Evolutionary conservation across 345 rosid genomes (phyloP), one percentile per base, ranked within the genome.

Genomic region (Viola odorata): DNA sequence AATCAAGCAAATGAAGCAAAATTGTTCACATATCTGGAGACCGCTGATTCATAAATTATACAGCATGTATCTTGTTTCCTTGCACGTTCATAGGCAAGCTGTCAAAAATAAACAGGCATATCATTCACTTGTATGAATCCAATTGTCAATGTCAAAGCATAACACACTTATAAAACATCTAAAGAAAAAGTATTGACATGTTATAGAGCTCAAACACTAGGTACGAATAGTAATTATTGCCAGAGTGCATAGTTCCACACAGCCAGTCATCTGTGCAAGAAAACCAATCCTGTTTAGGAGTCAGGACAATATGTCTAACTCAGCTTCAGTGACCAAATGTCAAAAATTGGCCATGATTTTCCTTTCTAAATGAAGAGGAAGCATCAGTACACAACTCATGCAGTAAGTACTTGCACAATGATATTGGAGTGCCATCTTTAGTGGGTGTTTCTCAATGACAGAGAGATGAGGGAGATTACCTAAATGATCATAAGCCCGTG

Each of bases 401-500:
- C 55, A 40, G n/a, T n/a, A n/a, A n/a, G n/a, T n/a, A n/a, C n/a
- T 23, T 23, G 32, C 32, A 23, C 32, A 23, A 23, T 23, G 32
- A 23, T 23, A 23, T 23, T 23, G 32, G 32, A 23, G 32, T 23
- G 32, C 32, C 32, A 23, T 23, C 32, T 23, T 23, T 23, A 23
- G 32, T 23, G 32, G 32, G 32, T 23, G 32, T 23, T 23, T 23
- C 32, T 23, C 2, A 23, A 23, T 23, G 32, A 23, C 1, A 23
- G 32, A 23, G 32, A 23, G 1, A 23, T 0, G 37, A 12, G 45
- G 41, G 63, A 48, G 60, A 66, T 38, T 57, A 76, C 73, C 64
- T 37, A 61, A 48, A 16, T 37, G 48, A 62, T 64, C 48, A 56
- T 37, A 53, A 13, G 60, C 56, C 57, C 64, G 76, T 82, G 55